Evolutionary conservation across 305 asterid genomes (phyloP).

Genomic region (Solanum hybrid): DNA sequence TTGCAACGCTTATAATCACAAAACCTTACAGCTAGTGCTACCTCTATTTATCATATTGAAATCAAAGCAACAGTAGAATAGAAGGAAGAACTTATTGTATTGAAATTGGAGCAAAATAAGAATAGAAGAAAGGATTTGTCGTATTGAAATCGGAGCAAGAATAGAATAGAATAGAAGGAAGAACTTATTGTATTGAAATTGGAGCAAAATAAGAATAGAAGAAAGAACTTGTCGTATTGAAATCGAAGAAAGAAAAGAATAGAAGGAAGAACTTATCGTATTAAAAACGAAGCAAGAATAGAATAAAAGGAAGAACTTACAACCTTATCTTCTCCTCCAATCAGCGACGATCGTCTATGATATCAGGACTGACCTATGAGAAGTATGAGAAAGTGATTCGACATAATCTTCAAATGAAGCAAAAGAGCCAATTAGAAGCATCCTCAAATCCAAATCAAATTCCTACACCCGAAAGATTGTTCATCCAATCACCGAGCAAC

Average conservation of each 20-base stretch:
- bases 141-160: too few relatives aligned
- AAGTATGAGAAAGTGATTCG: not conserved
- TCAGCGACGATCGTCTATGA: not conserved
- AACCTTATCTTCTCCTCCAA: not conserved
- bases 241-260: too few relatives aligned
- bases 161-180: too few relatives aligned
- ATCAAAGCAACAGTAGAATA: not conserved
- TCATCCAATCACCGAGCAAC: not conserved
- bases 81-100: not conserved
- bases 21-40: not conserved
- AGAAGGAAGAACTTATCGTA: not conserved
- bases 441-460: not conserved
- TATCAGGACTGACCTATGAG: not conserved
- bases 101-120: not conserved
- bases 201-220: too few relatives aligned
- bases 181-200: too few relatives aligned
- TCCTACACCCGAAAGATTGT: not conserved
- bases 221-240: too few relatives aligned
- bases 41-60: not conserved
- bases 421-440: too few relatives aligned
- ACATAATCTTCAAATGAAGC: not conserved
- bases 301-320: not conserved
- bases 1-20: not conserved
- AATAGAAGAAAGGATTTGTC: too few relatives aligned
- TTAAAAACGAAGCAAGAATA: too few relatives aligned